A percentile compares a stretch with the other conserved stretches of the same genome.
phyloP scores from a whole-genome alignment of 2,329 filamentous ascomycete species.

The Colletotrichum tropicicola region DNA sequence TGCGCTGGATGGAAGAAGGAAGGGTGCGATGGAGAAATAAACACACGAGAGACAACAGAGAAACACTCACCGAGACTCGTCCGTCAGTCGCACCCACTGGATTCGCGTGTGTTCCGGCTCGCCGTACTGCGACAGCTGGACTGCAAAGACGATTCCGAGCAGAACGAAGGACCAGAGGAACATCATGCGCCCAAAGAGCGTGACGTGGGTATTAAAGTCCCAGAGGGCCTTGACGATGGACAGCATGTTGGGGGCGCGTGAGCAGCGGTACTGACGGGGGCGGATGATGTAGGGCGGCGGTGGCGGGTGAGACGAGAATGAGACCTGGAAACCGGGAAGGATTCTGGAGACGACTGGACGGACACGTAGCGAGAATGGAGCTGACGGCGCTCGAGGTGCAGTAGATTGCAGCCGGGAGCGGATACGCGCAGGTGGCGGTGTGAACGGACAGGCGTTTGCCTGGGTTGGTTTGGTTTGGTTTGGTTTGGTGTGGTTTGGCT shows the following conservation, averaged over 20 bases:
- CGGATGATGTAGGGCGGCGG: background rate
- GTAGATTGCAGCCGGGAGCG: slow-evolving; percentile 5
- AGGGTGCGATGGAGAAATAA: background rate
- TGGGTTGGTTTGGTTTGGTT: background rate
- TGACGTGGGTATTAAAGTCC: slow-evolving; percentile 27
- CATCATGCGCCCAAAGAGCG: slow-evolving; percentile 32
- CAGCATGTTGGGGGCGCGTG: slow-evolving; percentile 4
- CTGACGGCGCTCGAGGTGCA: slow-evolving; percentile 3
- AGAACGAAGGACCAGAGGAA: slow-evolving; percentile 32
- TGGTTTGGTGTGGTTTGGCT: background rate
- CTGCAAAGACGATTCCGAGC: slow-evolving; percentile 33
- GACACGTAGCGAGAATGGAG: slow-evolving; percentile 2
- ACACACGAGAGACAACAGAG: background rate
- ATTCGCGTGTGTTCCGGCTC: slow-evolving; percentile 25
- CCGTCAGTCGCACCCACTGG: slow-evolving; percentile 31
- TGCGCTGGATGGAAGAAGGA: too few relatives aligned
- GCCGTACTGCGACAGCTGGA: slow-evolving; percentile 32
- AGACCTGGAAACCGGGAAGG: background rate
- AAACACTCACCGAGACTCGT: slow-evolving; percentile 29
- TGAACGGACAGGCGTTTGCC: slow-evolving; percentile 3
- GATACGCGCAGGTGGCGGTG: slow-evolving; percentile 10
- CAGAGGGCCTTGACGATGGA: slow-evolving; percentile 17
- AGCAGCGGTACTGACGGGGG: background rate
- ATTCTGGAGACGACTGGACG: background rate
- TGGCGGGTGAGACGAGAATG: background rate